Base-by-base conservation (phyloP, 371 early-diverging fungal genomes). In the Mucor indicus region DNA sequence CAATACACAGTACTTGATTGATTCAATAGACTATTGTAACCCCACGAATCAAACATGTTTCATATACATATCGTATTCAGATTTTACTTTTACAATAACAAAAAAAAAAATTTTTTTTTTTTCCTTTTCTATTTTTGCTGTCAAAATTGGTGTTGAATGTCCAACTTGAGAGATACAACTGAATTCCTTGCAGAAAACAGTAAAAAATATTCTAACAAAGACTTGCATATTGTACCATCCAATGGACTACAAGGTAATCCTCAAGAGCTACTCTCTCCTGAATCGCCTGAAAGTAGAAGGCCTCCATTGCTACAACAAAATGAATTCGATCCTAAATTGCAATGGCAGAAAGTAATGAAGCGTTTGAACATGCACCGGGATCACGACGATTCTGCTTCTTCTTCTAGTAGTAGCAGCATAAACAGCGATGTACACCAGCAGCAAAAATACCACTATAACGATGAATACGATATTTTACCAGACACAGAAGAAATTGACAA, bases 271-370 rank as follows among this genome's bases (percentile, higher is more conserved):
- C 35, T 57, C 19, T 60, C 55, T 2, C 61, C 60, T 16, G 57
- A 56, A 43, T 64, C 57, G 15, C 56, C 64, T 16, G 52, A 49
- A 21, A 54, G 53, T 16, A 22, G 55, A 41, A 11, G 44, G 19
- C 55, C 52, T 10, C 47, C 30, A 13, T 23, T 22, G 8, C 22
- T 38, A 19, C 38, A 30, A 20, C 38, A 47, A 17, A 31, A 36
- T 1, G 50, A 56, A 1, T 67, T 63, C 46, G 68, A 69, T 41
- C 62, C 65, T 38, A 57, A 62, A 31, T 21, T 36, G 4, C 69
- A 69, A 38, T 68, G 69, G 69, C 50, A 64, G 5, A 57, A 55
- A 27, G 62, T 68, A 1, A 6, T 63, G 35, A 63, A 58, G 6
- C 40, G 49, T 11, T 38, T 66, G 17, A 23, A 35, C 15, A 33